Evolutionary conservation across 768 basidiomycete genomes (phyloP), one percentile per base, ranked within the genome.

Genomic region (Leccinum uliginosum): DNA sequence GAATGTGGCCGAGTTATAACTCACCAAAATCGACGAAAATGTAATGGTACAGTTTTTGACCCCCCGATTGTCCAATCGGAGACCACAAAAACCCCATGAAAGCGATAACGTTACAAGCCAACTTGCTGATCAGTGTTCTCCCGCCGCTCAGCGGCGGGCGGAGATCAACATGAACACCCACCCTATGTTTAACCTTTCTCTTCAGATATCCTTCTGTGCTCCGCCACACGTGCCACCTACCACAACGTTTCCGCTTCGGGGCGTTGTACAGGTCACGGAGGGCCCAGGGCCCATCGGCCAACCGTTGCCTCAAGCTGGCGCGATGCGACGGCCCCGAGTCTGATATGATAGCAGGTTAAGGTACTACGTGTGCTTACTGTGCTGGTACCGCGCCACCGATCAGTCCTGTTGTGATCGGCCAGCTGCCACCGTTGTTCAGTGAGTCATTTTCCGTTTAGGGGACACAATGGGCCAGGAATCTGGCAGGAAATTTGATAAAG

Each of bases 201-300:
- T 21, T 69, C 66, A 71, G 84, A 85, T 83, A 85, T 81, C 82
- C 84, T 8, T 84, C 81, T 85, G 62, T 86, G 84, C 65, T 84
- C 85, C 1, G 85, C 76, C 7, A 84, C 78, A 59, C 85, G 84
- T 2, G 52, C 76, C 76, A 85, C 3, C 79, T 68, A 15, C 70
- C 68, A 38, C 15, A 63, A 68, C 38, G 23, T 58, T 19, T 7
- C 8, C 24, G 7, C 6, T 46, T 46, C 4, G 23, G 44, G 44
- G 17, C 10, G 38, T n/a, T n/a, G 38, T 38, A n/a, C 32, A 34
- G 2, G 35, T 38, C n/a, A n/a, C n/a, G n/a, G 17, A 38, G n/a
- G n/a, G 40, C 3, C n/a, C 35, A 7, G 30, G 12, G 2, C 30
- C 12, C 9, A 40, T 3, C 9, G n/a, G 1, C 19, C n/a, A 43